Conservation (phyloP, 768 basidiomycete genomes). For the Amanita pallidorosea region DNA sequence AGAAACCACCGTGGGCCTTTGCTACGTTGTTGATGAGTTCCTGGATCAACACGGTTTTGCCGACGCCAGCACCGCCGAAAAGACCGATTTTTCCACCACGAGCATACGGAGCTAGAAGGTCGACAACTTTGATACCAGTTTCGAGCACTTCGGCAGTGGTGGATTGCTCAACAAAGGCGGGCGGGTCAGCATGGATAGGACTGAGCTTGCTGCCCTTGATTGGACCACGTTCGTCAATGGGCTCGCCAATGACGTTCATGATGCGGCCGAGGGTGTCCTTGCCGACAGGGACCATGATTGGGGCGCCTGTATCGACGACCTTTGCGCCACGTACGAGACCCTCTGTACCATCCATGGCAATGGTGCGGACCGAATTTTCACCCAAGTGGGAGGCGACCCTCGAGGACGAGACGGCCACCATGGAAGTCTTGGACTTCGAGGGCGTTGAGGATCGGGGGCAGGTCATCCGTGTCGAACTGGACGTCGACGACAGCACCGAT, state of each 20-base stretch:
- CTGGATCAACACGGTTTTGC: conserved; percentile 99
- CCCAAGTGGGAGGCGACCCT: conserved; percentile 98
- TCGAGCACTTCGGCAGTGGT: conserved; percentile 98
- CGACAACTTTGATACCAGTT: conserved; percentile 99
- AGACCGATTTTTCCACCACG: conserved; percentile 99
- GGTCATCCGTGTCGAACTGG: conserved; percentile 90
- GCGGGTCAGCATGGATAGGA: conserved; percentile 97
- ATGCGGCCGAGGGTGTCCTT: conserved; percentile 92
- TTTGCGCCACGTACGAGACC: conserved; percentile 99
- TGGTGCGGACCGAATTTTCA: conserved; percentile 98
- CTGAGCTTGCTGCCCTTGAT: conserved; percentile 89
- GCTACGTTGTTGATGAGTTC: conserved; percentile 99
- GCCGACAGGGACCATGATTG: conserved; percentile 96
- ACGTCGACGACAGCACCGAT: conserved; percentile 99
- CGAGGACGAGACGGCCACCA: conserved; percentile 95
- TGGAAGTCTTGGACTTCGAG: conserved; percentile 93
- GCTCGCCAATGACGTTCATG: conserved; percentile 99
- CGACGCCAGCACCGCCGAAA: conserved; percentile 99
- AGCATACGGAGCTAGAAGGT: conserved; percentile 97
- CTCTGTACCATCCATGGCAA: conserved; percentile 99
- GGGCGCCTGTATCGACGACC: conserved; percentile 93
- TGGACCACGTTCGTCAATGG: conserved; percentile 98
- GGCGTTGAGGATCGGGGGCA: conserved; percentile 97
- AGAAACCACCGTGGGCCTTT: conserved; percentile 99
- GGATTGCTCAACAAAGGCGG: conserved; percentile 96